Evolutionary conservation across 495 filamentous ascomycete genomes (phyloP).

Genomic region (Aspergillus sparsus): DNA sequence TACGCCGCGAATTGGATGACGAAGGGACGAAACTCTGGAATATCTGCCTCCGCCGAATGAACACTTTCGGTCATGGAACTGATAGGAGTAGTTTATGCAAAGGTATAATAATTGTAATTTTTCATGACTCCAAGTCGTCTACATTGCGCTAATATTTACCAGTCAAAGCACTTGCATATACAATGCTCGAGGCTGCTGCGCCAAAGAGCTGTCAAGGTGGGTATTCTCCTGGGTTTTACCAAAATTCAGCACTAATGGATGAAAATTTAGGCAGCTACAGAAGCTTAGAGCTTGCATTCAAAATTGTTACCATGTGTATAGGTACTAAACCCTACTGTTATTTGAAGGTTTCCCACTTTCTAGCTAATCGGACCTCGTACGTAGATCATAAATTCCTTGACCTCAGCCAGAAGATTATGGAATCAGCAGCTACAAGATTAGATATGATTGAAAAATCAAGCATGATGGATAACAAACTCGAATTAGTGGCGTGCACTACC

Average conservation of each 20-base stretch:
- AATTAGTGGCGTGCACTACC: slow-evolving; percentile 16
- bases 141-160: background rate
- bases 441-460: slow-evolving; percentile 49
- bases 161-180: slow-evolving; percentile 67
- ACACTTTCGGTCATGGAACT: background rate
- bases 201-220: slow-evolving; percentile 30
- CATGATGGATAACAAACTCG: slow-evolving; percentile 20
- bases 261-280: slow-evolving; percentile 47
- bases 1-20: slow-evolving; percentile 33
- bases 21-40: slow-evolving; percentile 43
- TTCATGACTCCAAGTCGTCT: background rate
- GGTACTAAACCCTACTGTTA: slow-evolving; percentile 37
- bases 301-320: slow-evolving; percentile 63
- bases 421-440: slow-evolving; percentile 64
- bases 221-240: no score
- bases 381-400: slow-evolving; percentile 54
- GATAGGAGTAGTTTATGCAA: slow-evolving; percentile 15
- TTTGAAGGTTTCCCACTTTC: slow-evolving; percentile 18
- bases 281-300: slow-evolving; percentile 66
- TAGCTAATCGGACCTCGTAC: slow-evolving; percentile 1
- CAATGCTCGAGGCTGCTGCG: slow-evolving; percentile 65
- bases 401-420: slow-evolving; percentile 58
- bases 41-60: slow-evolving; percentile 22
- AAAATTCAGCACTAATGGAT: background rate
- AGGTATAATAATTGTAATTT: slow-evolving; percentile 12